These are phyloP conservation scores for Flammula alnicola DNA, from an alignment of 1,284 basidiomycete species.

Conservation along the genomic window DNA sequence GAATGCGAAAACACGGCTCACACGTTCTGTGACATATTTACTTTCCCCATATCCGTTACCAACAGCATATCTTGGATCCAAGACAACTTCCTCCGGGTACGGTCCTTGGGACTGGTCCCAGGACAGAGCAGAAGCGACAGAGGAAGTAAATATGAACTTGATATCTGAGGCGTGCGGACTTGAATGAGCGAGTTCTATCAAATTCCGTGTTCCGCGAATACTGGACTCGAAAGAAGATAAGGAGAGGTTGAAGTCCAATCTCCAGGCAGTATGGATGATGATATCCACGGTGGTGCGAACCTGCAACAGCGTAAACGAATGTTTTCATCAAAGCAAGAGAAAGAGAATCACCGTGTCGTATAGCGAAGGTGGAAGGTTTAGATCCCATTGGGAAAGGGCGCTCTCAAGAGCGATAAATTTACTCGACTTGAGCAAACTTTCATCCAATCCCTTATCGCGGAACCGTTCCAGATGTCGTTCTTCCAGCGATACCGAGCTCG, in stretches of 20 bases:
- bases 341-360: background rate
- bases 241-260: slow-evolving; percentile 45
- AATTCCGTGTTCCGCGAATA: slow-evolving; percentile 37
- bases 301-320: slow-evolving; percentile 17
- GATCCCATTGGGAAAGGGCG: background rate
- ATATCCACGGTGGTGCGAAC: slow-evolving; percentile 36
- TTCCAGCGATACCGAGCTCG: slow-evolving; percentile 8
- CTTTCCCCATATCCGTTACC: slow-evolving; percentile 24
- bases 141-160: slow-evolving; percentile 25
- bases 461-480: slow-evolving; percentile 32
- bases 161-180: slow-evolving; percentile 23
- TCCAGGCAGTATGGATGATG: slow-evolving; percentile 39
- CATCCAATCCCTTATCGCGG: slow-evolving; percentile 37
- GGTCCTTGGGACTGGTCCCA: slow-evolving; percentile 34
- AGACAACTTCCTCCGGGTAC: slow-evolving; percentile 23
- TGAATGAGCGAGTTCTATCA: slow-evolving; percentile 40
- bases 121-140: slow-evolving; percentile 31
- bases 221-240: slow-evolving; percentile 41
- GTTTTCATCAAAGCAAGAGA: background rate
- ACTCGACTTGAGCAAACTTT: slow-evolving; percentile 20
- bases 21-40: slow-evolving; percentile 29
- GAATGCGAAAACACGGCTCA: slow-evolving; percentile 18
- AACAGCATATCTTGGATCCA: slow-evolving; percentile 16
- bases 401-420: slow-evolving; percentile 1
- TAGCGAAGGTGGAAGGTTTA: background rate